These are phyloP conservation scores for Myochromella boudieri DNA, from an alignment of 768 basidiomycete species.

Conservation along the genomic window DNA sequence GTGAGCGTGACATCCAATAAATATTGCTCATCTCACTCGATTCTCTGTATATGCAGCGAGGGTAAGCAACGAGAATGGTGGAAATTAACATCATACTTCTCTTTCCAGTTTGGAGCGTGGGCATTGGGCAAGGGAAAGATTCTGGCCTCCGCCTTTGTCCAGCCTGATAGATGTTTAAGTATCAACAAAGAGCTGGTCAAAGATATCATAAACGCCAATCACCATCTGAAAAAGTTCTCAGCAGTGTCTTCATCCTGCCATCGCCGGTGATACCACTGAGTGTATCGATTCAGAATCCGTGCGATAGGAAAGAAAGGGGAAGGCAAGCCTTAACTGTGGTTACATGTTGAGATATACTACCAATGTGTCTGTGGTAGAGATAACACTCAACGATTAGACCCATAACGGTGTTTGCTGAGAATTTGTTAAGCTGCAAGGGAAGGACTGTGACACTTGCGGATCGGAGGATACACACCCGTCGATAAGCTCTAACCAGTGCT, in stretches of 20 bases:
- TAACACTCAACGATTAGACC: conserved; percentile 56
- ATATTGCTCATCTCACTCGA: conserved; percentile 31
- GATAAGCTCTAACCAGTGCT: conserved; percentile 65
- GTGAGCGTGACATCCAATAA: too few species aligned
- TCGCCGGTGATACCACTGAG: conserved; percentile 54
- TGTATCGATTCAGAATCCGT: not conserved
- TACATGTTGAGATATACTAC: not conserved
- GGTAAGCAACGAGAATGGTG: not conserved
- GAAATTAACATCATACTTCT: conserved; percentile 37
- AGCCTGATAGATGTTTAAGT: conserved; percentile 41
- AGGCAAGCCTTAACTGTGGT: conserved; percentile 35
- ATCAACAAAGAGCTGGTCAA: not conserved
- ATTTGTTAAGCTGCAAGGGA: conserved; percentile 2
- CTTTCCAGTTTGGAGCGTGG: conserved; percentile 58
- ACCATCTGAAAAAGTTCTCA: conserved; percentile 72
- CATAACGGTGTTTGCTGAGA: conserved; percentile 62
- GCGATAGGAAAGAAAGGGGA: not conserved
- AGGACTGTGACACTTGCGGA: not conserved
- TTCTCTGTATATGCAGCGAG: conserved; percentile 31
- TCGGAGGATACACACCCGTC: conserved; percentile 41
- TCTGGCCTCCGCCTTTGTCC: conserved; percentile 58
- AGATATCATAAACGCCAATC: conserved; percentile 3
- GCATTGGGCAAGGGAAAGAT: conserved; percentile 56
- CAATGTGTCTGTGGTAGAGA: conserved; percentile 1
- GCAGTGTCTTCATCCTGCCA: conserved; percentile 60